Evolutionary conservation across 306 rosid genomes (phyloP).

Genomic region (Begonia fuchsioides): DNA sequence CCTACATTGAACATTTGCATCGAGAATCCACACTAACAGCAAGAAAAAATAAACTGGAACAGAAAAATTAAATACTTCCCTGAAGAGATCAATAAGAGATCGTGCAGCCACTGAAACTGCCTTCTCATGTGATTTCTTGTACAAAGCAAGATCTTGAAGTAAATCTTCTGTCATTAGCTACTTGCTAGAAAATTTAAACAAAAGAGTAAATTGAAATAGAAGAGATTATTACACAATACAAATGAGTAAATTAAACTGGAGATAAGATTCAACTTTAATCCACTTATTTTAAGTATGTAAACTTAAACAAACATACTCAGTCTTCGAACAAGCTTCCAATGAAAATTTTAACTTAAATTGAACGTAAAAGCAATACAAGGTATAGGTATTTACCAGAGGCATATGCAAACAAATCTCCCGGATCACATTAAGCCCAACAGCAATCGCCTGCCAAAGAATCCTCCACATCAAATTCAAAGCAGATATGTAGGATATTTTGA

Average conservation of each 20-base stretch:
- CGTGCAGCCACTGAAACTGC: conserved; percentile 81
- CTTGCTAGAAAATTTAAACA: conserved; percentile 17
- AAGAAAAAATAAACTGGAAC: neutral
- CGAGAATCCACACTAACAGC: neutral
- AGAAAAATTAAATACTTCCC: conserved; percentile 39
- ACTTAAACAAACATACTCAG: too few species aligned
- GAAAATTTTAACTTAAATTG: neutral
- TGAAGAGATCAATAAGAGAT: conserved; percentile 65
- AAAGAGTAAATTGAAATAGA: too few species aligned
- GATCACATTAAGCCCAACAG: conserved; percentile 72
- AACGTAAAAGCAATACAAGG: neutral
- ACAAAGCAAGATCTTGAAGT: conserved; percentile 85
- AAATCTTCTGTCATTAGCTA: conserved; percentile 84
- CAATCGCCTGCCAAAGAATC: conserved; percentile 54
- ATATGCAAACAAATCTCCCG: conserved; percentile 79
- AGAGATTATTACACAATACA: too few species aligned
- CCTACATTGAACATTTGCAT: neutral
- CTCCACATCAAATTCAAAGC: neutral
- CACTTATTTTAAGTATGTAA: too few species aligned
- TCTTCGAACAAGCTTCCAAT: too few species aligned
- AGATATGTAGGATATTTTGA: conserved; percentile 10
- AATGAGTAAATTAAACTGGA: too few species aligned
- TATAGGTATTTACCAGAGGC: conserved; percentile 56
- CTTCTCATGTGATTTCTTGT: conserved; percentile 91
- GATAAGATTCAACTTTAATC: too few species aligned